phyloP scores from a whole-genome alignment of 2,329 filamentous ascomycete species.

The Aschersonia sp. region DNA sequence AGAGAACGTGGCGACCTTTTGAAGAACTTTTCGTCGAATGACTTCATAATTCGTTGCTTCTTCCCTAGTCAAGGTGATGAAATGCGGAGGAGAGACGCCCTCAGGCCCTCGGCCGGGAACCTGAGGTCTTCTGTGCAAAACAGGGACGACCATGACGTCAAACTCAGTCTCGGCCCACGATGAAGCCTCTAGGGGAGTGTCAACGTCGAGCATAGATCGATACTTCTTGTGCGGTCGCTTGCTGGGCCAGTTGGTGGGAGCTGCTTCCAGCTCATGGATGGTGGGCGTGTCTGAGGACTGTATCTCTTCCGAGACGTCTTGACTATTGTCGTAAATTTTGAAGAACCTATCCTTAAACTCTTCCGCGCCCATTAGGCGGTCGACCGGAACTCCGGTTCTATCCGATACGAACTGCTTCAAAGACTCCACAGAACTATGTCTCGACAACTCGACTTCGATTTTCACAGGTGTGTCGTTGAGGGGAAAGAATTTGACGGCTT shows the following conservation, averaged over 20 bases:
- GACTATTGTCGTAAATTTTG: constrained; percentile 62
- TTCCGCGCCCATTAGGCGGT: constrained; percentile 65
- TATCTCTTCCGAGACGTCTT: constrained; percentile 59
- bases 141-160: constrained; percentile 54
- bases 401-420: constrained; percentile 59
- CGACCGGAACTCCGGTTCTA: constrained; percentile 47
- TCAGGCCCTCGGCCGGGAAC: constrained; percentile 16
- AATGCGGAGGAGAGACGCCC: constrained; percentile 38
- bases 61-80: constrained; percentile 60
- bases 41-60: constrained; percentile 53
- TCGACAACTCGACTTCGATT: constrained; percentile 68
- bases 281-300: constrained; percentile 48
- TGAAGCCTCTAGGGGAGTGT: constrained; percentile 24
- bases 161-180: constrained; percentile 47
- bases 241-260: constrained; percentile 63
- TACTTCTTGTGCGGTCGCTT: constrained; percentile 31
- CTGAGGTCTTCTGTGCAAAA: constrained; percentile 43
- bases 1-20: constrained; percentile 62
- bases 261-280: constrained; percentile 61
- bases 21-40: constrained; percentile 68
- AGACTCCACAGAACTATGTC: constrained; percentile 52
- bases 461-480: constrained; percentile 54
- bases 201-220: constrained; percentile 35
- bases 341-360: constrained; percentile 77
- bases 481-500: constrained; percentile 63